These are phyloP conservation scores for Hapsidospora chrysogenum DNA, from an alignment of 495 filamentous ascomycete species.

Conservation along the genomic window DNA sequence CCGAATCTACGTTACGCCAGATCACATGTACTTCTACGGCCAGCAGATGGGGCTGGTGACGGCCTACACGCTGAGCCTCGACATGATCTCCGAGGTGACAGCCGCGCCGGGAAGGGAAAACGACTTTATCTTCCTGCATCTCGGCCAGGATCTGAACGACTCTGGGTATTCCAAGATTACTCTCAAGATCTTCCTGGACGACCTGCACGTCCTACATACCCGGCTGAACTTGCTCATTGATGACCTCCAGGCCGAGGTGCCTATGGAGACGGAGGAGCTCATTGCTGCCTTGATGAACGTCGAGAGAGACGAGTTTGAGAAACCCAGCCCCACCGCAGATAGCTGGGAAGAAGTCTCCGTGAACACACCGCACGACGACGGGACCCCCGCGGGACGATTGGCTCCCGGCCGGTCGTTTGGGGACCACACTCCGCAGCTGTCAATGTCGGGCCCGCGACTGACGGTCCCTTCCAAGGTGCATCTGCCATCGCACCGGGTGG, in stretches of 20 bases:
- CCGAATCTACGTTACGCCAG: conserved; percentile 71
- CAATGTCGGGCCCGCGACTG: conserved; percentile 28
- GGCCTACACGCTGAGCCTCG: conserved; percentile 54
- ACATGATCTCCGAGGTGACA: conserved; percentile 73
- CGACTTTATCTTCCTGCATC: conserved; percentile 83
- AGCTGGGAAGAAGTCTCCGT: conserved; percentile 83
- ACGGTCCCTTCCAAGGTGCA: conserved; percentile 46
- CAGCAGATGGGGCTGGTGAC: conserved; percentile 85
- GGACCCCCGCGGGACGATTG: conserved; percentile 21
- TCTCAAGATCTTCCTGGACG: conserved; percentile 85
- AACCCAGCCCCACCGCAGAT: conserved; percentile 55
- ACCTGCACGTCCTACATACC: conserved; percentile 62
- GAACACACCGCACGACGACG: conserved; percentile 44
- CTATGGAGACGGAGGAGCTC: conserved; percentile 33
- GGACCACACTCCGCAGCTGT: conserved; percentile 25
- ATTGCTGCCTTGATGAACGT: conserved; percentile 32
- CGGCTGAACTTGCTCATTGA: conserved; percentile 72
- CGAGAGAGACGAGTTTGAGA: conserved; percentile 41
- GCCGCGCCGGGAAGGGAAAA: conserved; percentile 78
- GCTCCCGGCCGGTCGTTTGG: conserved; percentile 22
- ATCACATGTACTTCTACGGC: conserved; percentile 88
- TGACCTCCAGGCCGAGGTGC: conserved; percentile 49
- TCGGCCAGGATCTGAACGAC: conserved; percentile 43
- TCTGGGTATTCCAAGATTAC: conserved; percentile 55
- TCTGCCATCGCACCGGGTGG: conserved; percentile 63